These are phyloP conservation scores for Tephrocybe rancida DNA, from an alignment of 768 basidiomycete genomes.

Conservation along the genomic window DNA sequence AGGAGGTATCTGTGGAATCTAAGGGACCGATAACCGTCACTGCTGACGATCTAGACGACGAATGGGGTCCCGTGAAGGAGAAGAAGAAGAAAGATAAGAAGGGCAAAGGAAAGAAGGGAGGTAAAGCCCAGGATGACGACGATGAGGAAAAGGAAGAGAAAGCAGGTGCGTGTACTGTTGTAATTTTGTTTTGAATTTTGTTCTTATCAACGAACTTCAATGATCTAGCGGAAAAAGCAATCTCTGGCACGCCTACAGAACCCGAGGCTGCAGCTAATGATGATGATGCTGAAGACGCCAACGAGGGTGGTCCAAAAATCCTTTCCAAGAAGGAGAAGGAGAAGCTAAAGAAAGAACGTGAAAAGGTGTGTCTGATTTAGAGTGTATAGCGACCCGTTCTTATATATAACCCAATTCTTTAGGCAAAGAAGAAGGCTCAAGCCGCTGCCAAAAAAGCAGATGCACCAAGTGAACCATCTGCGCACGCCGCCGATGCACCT, in stretches of 20 bases:
- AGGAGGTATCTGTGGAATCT: constrained; percentile 27
- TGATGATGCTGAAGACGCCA: constrained; percentile 54
- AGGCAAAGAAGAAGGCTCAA: constrained; percentile 97
- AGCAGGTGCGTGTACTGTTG: constrained; percentile 14
- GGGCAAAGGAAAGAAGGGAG: constrained; percentile 51
- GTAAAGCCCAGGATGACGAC: constrained; percentile 39
- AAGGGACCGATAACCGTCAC: constrained; percentile 54
- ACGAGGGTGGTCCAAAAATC: constrained; percentile 63
- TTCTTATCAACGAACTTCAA: neutral
- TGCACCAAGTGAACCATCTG: constrained; percentile 28
- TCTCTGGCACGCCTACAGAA: constrained; percentile 23
- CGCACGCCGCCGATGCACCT: constrained; percentile 28
- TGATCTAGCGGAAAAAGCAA: constrained; percentile 21
- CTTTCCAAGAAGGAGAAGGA: constrained; percentile 97
- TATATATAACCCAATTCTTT: constrained; percentile 7
- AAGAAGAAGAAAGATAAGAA: constrained; percentile 69
- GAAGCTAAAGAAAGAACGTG: constrained; percentile 93
- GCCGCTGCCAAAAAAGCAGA: constrained; percentile 79
- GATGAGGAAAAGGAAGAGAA: constrained; percentile 38
- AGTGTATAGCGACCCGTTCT: constrained; percentile 6
- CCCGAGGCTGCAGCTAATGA: constrained; percentile 24
- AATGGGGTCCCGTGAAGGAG: constrained; percentile 65
- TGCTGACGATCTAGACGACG: constrained; percentile 76
- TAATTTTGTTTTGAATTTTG: neutral
- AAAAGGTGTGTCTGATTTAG: constrained; percentile 63